Evolutionary conservation across 2,329 filamentous ascomycete species (phyloP).

Genomic region (Hymenoscyphus scutula): DNA sequence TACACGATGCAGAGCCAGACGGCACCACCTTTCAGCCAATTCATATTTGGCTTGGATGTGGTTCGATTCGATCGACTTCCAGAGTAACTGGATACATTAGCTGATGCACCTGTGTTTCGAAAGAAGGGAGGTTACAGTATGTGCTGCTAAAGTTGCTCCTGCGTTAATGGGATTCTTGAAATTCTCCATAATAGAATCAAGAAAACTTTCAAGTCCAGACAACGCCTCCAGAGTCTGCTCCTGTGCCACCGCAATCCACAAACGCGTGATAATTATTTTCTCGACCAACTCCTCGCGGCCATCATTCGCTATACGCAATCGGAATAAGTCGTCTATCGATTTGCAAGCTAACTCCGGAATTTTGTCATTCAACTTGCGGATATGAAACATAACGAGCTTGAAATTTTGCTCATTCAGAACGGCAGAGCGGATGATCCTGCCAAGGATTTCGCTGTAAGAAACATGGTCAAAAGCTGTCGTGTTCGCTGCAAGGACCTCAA

Average conservation of each 20-base stretch:
- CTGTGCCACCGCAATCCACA: conserved; percentile 62
- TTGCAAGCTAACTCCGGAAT: conserved; percentile 48
- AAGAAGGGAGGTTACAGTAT: conserved; percentile 50
- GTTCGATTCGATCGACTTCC: conserved; percentile 70
- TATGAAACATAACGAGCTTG: conserved; percentile 63
- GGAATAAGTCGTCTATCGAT: conserved; percentile 63
- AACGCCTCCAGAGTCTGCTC: conserved; percentile 38
- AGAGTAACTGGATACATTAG: conserved; percentile 60
- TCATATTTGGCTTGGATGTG: conserved; percentile 52
- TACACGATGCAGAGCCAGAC: conserved; percentile 61
- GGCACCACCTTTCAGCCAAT: conserved; percentile 68
- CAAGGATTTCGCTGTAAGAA: conserved; percentile 53
- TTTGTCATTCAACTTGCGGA: conserved; percentile 61
- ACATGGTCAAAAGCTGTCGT: conserved; percentile 48
- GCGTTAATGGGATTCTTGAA: conserved; percentile 50
- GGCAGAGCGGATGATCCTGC: conserved; percentile 58
- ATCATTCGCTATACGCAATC: conserved; percentile 50
- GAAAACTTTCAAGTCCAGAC: conserved; percentile 41
- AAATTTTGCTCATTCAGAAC: conserved; percentile 63
- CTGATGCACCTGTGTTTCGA: conserved; percentile 11
- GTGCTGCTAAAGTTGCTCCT: conserved; percentile 63
- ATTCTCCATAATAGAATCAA: conserved; percentile 47
- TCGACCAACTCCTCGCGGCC: conserved; percentile 63
- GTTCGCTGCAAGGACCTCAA: conserved; percentile 60
- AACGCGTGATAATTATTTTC: conserved; percentile 62